Evolutionary conservation across 2,329 filamentous ascomycete genomes (phyloP), one percentile per base, ranked within the genome.

Genomic region (Alternaria novae-zelandiae): DNA sequence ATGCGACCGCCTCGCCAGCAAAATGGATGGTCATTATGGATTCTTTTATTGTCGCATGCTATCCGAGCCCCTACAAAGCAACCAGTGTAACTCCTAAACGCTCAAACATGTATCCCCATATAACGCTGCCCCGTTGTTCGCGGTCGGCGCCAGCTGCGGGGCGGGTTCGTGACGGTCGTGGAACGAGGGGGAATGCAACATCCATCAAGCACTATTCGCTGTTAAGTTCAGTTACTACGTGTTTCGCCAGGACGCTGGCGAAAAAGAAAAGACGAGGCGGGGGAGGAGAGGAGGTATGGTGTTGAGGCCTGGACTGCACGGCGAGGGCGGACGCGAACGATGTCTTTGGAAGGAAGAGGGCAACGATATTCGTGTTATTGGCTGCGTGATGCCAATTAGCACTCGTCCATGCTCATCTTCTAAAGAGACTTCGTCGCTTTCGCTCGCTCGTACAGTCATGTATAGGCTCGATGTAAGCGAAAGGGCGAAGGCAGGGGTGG

Each of bases 131-230:
- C 61, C 26, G 50, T 43, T 53, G 28, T 45, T 57, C 46, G 58
- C 28, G 23, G 45, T 50, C 47, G 56, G 43, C 57, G 56, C 49
- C 45, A 50, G 44, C 23, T 56, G 36, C 59, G 45, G 36, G 30
- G 25, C 54, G 46, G 30, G 30, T 53, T 59, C 51, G 57, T 64
- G 45, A 32, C 51, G 41, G 50, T 62, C 55, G 36, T 54, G 54
- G 57, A 47, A 61, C 30, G 55, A 53, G 56, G 30, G 57, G 28
- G 51, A 46, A 60, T 60, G 61, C 57, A 49, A 58, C 36, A 45
- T 54, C 49, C 49, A 64, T 67, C 57, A 70, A 67, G 68, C 68
- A 69, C 68, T 70, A 70, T 67, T 70, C 68, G 43, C 68, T 70
- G 66, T 70, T 70, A 65, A 70, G 66, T 57, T 63, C 64, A 65